A percentile compares a stretch with the other conserved stretches of the same genome.
These are phyloP conservation scores for Pelargonium australe DNA, from an alignment of 441 rosid species.

Conservation along the genomic window DNA sequence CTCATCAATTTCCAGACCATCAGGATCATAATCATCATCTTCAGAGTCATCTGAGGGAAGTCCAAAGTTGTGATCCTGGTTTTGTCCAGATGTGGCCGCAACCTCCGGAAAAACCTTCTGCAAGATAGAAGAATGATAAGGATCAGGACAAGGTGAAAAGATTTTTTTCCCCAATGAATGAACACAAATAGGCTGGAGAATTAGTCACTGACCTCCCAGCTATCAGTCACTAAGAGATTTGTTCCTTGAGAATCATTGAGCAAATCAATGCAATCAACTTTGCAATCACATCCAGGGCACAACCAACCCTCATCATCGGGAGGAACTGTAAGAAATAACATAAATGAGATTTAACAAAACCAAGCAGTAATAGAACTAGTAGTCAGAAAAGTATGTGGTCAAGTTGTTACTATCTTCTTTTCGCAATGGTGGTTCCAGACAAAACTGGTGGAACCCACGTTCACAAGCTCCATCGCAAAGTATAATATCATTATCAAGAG, in stretches of 20 bases:
- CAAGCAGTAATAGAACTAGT: conserved; percentile 10
- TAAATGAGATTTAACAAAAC: conserved; percentile 12
- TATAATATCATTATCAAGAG: conserved; percentile 79
- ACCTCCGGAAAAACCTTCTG: conserved; percentile 96
- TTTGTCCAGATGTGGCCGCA: conserved; percentile 42
- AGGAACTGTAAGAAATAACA: conserved; percentile 57
- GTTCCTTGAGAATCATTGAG: conserved; percentile 77
- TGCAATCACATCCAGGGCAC: conserved; percentile 95
- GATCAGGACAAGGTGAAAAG: conserved; percentile 4
- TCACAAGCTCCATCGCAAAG: conserved; percentile 96
- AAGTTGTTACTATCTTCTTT: conserved; percentile 77
- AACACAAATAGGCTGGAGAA: conserved; percentile 6
- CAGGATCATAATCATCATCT: conserved; percentile 77
- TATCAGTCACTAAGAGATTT: conserved; percentile 48
- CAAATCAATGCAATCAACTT: conserved; percentile 61
- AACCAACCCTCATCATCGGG: conserved; percentile 94
- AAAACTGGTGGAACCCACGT: conserved; percentile 87
- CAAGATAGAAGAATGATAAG: conserved; percentile 23
- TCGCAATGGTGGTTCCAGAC: conserved; percentile 75
- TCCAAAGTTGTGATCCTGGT: conserved; percentile 48
- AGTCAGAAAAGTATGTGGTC: conserved; percentile 24
- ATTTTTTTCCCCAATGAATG: conserved; percentile 11
- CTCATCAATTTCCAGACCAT: conserved; percentile 34
- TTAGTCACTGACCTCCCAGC: conserved; percentile 68
- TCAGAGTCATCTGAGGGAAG: conserved; percentile 86